Conservation (phyloP, 495 filamentous ascomycete genomes). For the Penicillium herquei region DNA sequence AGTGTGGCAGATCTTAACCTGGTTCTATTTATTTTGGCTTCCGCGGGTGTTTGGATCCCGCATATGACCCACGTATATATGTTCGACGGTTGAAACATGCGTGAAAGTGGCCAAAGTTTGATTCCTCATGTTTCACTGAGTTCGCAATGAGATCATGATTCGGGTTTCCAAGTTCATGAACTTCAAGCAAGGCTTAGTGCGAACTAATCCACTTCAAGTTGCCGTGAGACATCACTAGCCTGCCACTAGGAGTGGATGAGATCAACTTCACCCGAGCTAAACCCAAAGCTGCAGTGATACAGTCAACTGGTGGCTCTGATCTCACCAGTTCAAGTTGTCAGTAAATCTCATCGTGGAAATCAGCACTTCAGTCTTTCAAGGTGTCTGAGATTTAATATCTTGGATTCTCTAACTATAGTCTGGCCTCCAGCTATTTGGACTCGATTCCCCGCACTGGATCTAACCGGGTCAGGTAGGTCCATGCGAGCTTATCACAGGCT, state of each 20-base stretch:
- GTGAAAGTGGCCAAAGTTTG: background rate
- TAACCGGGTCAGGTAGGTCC: background rate
- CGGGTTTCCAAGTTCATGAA: background rate
- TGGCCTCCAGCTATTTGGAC: no score
- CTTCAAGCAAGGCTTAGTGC: no score
- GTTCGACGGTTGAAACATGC: background rate
- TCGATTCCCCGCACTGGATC: background rate
- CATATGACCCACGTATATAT: background rate
- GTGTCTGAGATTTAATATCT: no score
- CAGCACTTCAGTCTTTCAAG: no score
- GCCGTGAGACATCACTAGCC: no score
- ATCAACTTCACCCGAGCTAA: no score
- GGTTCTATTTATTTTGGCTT: background rate
- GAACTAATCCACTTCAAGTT: no score
- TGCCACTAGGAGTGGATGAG: no score
- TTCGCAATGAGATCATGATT: background rate
- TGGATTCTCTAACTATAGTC: no score
- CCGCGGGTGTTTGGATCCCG: background rate
- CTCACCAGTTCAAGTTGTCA: background rate
- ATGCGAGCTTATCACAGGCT: background rate
- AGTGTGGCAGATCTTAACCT: background rate
- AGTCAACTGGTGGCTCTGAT: background rate
- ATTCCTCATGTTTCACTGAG: background rate
- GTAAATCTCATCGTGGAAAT: background rate
- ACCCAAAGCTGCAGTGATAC: background rate